A percentile compares a stretch with the other conserved stretches of the same genome.
phyloP scores from a whole-genome alignment of 208 protist species.

The Porcisia deanei region DNA sequence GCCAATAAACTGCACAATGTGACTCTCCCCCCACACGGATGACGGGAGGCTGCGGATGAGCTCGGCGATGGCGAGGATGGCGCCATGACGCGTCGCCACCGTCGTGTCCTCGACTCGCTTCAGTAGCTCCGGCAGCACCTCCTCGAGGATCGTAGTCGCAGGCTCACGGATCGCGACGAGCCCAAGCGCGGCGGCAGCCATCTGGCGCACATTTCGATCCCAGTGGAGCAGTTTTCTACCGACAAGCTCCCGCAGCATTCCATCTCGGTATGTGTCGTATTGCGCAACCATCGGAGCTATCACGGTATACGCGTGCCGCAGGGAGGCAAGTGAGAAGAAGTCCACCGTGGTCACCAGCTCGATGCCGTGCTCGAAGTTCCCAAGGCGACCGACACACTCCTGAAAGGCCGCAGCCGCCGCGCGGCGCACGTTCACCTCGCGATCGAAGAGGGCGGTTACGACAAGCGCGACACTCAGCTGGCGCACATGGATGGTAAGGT shows the following conservation, averaged over 20 bases:
- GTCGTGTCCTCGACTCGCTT: slow-evolving; percentile 48
- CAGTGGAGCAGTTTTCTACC: slow-evolving; percentile 89
- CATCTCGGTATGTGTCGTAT: slow-evolving; percentile 76
- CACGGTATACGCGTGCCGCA: slow-evolving; percentile 87
- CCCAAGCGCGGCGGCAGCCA: slow-evolving; percentile 82
- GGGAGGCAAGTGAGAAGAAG: slow-evolving; percentile 95
- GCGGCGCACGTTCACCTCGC: slow-evolving; percentile 92
- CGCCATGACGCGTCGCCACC: slow-evolving; percentile 92
- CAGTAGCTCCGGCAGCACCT: slow-evolving; percentile 48
- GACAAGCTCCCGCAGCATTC: slow-evolving; percentile 91
- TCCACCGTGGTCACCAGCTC: slow-evolving; percentile 96
- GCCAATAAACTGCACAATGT: slow-evolving; percentile 18
- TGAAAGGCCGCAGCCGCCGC: slow-evolving; percentile 94
- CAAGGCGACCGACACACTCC: slow-evolving; percentile 92
- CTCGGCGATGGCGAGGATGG: slow-evolving; percentile 86
- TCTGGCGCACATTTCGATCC: slow-evolving; percentile 83
- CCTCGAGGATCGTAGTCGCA: slow-evolving; percentile 16
- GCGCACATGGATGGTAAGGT: slow-evolving; percentile 86
- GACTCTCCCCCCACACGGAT: slow-evolving; percentile 35
- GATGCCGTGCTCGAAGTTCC: slow-evolving; percentile 97
- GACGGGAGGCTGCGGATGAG: slow-evolving; percentile 73
- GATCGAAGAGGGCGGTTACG: slow-evolving; percentile 88
- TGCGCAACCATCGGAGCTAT: slow-evolving; percentile 75
- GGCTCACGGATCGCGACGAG: slow-evolving; percentile 48
- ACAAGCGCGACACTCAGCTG: slow-evolving; percentile 76